A percentile compares a stretch with the other conserved stretches of the same genome.
Conservation (phyloP, 495 filamentous ascomycete genomes). For the Daldinia vernicosa region DNA sequence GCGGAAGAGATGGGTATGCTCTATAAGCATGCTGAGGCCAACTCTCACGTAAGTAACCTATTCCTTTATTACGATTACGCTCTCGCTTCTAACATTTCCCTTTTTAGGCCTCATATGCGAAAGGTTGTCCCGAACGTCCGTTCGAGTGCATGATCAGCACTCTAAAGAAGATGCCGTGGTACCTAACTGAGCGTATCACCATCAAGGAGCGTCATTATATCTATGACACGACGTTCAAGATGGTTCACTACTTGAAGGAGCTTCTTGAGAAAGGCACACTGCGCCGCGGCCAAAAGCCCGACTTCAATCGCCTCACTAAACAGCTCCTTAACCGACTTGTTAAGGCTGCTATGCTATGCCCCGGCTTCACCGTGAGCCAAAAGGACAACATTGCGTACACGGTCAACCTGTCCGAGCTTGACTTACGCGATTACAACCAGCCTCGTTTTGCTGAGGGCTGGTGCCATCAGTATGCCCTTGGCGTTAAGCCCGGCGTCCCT, state of each 20-base stretch:
- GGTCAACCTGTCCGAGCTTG: slow-evolving; percentile 31
- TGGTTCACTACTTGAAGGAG: slow-evolving; percentile 50
- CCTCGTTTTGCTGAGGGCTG: slow-evolving; percentile 52
- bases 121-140: slow-evolving; percentile 72
- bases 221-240: slow-evolving; percentile 59
- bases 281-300: not conserved
- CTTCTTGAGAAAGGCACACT: slow-evolving; percentile 36
- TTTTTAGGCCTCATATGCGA: slow-evolving; percentile 68
- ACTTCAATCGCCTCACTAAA: slow-evolving; percentile 54
- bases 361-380: slow-evolving; percentile 70
- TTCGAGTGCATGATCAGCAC: slow-evolving; percentile 81
- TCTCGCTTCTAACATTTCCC: slow-evolving; percentile 22
- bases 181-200: slow-evolving; percentile 67
- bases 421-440: slow-evolving; percentile 44
- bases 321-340: slow-evolving; percentile 67
- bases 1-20: slow-evolving; percentile 75
- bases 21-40: slow-evolving; percentile 68
- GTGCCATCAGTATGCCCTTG: slow-evolving; percentile 53
- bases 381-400: slow-evolving; percentile 59
- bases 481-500: slow-evolving; percentile 51
- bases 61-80: not conserved
- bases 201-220: slow-evolving; percentile 68
- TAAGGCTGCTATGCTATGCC: slow-evolving; percentile 66
- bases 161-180: slow-evolving; percentile 81
- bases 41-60: slow-evolving; percentile 27